Conservation (phyloP, 1,284 basidiomycete genomes). For the Sanguinoderma infundibulare region DNA sequence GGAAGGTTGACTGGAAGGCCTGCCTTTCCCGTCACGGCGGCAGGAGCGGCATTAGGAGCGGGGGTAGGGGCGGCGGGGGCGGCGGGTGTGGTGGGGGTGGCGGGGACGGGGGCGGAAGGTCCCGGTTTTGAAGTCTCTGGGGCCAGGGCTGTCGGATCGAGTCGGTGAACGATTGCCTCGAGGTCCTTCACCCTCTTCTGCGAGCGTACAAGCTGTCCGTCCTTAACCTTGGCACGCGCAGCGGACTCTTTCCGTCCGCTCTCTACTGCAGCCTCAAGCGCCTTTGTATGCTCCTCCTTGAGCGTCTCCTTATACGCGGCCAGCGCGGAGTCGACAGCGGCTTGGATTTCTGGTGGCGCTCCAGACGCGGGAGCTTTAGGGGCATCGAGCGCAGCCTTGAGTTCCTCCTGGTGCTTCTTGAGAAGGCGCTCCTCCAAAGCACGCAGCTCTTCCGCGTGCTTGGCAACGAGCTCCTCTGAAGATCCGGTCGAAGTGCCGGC, state of each 20-base stretch:
- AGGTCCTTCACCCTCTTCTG: conserved; percentile 67
- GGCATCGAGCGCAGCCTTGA: conserved; percentile 53
- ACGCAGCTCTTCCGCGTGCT: conserved; percentile 63
- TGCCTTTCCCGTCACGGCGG: conserved; percentile 26
- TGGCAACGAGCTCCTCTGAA: conserved; percentile 47
- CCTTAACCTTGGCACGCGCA: conserved; percentile 70
- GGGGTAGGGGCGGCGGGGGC: conserved; percentile 16
- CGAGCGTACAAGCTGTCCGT: conserved; percentile 61
- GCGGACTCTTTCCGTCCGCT: conserved; percentile 64
- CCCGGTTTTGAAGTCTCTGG: conserved; percentile 12
- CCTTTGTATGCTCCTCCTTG: conserved; percentile 52
- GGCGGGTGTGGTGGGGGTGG: conserved; percentile 10
- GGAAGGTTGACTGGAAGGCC: conserved; percentile 27
- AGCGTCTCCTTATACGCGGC: conserved; percentile 51
- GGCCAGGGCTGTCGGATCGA: conserved; percentile 37
- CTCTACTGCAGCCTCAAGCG: conserved; percentile 67
- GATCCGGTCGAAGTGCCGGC: conserved; percentile 25
- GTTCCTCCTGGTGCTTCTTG: conserved; percentile 57
- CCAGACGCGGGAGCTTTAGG: conserved; percentile 28
- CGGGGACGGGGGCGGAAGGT: not conserved
- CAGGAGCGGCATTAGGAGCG: conserved; percentile 24
- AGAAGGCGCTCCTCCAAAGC: conserved; percentile 56
- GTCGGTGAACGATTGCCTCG: conserved; percentile 62
- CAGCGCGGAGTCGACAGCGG: conserved; percentile 54
- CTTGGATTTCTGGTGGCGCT: conserved; percentile 42